Percentiles rank a stretch among this genome's conserved stretches.
These are phyloP conservation scores for Diaporthe ampelina DNA, from an alignment of 2,329 filamentous ascomycete genomes.

Conservation along the genomic window DNA sequence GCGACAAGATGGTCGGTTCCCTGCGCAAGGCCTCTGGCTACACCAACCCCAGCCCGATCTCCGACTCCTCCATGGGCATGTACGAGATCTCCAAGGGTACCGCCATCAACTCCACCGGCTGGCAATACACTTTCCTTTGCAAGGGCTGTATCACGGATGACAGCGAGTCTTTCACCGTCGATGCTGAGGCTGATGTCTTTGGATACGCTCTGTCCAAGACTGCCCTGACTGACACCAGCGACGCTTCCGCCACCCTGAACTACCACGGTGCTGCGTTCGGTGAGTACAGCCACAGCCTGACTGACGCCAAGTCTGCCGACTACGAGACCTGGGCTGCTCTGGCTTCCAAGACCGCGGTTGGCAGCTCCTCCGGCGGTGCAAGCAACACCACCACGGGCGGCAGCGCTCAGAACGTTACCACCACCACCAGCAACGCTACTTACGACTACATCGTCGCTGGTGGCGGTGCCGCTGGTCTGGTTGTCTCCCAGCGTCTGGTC, in stretches of 20 bases:
- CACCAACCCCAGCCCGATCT: constrained; percentile 56
- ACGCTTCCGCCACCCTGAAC: constrained; percentile 38
- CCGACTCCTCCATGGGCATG: constrained; percentile 50
- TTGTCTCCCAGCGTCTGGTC: constrained; percentile 53
- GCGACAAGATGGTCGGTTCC: constrained; percentile 51
- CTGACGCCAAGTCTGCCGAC: constrained; percentile 51
- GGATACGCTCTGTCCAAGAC: constrained; percentile 57
- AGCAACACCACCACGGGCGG: constrained; percentile 33
- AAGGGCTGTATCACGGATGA: constrained; percentile 53
- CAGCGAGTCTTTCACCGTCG: constrained; percentile 46
- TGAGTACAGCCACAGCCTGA: constrained; percentile 52
- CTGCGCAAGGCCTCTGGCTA: constrained; percentile 51
- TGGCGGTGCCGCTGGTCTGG: constrained; percentile 54
- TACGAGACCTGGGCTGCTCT: constrained; percentile 47
- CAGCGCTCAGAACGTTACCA: constrained; percentile 43
- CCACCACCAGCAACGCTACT: constrained; percentile 50
- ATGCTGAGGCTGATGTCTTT: constrained; percentile 47
- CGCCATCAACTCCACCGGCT: constrained; percentile 61
- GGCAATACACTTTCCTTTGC: constrained; percentile 65
- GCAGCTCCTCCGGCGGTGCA: background rate
- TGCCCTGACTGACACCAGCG: constrained; percentile 50
- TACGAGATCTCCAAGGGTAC: constrained; percentile 60
- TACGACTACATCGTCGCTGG: constrained; percentile 58
- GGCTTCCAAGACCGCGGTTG: constrained; percentile 42
- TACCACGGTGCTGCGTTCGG: constrained; percentile 57